Base-by-base conservation (phyloP, 352 stramenopile species). In the Phytophthora fragariae region DNA sequence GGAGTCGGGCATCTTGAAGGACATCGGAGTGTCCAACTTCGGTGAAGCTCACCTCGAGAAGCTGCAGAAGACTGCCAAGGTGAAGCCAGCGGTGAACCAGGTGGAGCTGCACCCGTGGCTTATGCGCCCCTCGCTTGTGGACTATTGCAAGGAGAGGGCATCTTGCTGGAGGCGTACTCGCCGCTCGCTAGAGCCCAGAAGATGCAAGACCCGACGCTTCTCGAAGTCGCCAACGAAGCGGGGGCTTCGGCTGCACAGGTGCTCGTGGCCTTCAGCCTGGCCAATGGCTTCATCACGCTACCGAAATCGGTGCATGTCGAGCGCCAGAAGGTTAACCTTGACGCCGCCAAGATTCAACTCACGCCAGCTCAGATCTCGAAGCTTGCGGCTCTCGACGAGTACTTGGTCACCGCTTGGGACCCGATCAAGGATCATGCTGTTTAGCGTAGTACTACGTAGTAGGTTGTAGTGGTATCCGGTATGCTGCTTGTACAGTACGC, bases 21-120 rank as follows among this genome's bases (percentile, higher is more conserved):
- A 95, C 57, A 95, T 97, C 65, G 93, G 94, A 41, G 91, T 98
- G 33, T 97, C 84, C 24, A 98, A 98, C 49, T 94, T 97, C 79
- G 73, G 86, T 2, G 70, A 91, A 17, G 80, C 75, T 10, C 93
- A 98, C 70, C 79, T 97, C 19, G 67, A 90, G 58, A 91, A 93
- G 57, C 65, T 98, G 0, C 79, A 92, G 56, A 71, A 84, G 58
- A 84, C 82, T 2, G 83, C 69, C 29, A 77, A 70, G 8, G 82
- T 84, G 21, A 89, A 85, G 55, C 88, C 89, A 0, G 85, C 86
- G 1, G 89, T 96, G 63, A 96, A 97, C 77, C 89, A 97, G 65
- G 81, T 97, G 21, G 82, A 93, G 60, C 77, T 94, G 62, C 81
- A 93, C 61, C 89, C 90, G 14, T 97, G 86, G 75, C 69, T 92